Evolutionary conservation across 768 basidiomycete species (phyloP).

Genomic region (Tricholoma hemisulphureum): DNA sequence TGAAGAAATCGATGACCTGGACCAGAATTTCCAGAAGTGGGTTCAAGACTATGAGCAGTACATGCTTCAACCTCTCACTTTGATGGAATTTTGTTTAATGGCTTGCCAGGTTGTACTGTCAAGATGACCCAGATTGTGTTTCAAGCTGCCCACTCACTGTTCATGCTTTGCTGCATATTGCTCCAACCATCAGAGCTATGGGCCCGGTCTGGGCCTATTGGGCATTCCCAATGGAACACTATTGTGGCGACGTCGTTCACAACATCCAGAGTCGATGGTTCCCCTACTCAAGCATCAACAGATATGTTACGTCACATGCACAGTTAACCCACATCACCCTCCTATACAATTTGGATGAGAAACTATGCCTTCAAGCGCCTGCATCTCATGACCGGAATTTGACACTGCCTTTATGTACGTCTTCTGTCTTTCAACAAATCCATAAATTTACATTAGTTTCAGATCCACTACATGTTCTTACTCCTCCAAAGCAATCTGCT

Average conservation of each 20-base stretch:
- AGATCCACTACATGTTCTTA: no score
- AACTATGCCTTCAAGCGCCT: conserved; percentile 18
- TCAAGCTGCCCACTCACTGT: conserved; percentile 2
- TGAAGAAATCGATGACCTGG: no score
- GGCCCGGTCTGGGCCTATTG: conserved; percentile 1
- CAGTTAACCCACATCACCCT: conserved; percentile 33
- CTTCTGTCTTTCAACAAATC: no score
- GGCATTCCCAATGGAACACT: conserved; percentile 1
- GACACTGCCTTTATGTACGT: neutral
- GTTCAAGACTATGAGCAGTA: conserved; percentile 35
- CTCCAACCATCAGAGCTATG: conserved; percentile 25
- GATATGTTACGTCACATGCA: conserved; percentile 25
- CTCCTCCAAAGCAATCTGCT: no score
- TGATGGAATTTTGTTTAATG: neutral
- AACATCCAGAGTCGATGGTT: conserved; percentile 2
- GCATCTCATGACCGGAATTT: neutral
- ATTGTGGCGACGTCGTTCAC: neutral
- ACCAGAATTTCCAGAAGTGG: no score
- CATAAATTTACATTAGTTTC: no score
- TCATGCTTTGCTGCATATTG: conserved; percentile 29
- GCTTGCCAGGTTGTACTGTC: neutral
- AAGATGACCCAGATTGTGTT: neutral
- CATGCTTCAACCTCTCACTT: conserved; percentile 8
- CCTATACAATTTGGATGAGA: conserved; percentile 22
- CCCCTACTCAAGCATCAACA: conserved; percentile 32